Evolutionary conservation across 257 asterid species (phyloP).

Genomic region (Primulina huaijiensis): DNA sequence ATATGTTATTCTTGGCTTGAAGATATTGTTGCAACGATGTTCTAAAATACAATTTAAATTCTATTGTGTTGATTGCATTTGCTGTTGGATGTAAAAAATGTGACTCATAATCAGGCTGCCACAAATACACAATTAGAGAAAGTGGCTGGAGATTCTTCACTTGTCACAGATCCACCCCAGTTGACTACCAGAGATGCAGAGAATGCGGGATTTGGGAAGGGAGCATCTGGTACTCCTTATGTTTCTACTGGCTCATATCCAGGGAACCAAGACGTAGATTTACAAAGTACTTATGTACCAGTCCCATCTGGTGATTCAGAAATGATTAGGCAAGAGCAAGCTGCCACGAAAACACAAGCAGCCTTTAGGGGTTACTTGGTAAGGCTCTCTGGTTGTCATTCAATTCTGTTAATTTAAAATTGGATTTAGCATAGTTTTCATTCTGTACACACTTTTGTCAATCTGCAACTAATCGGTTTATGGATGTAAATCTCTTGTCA

Average conservation of each 20-base stretch:
- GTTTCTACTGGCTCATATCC: slow-evolving; percentile 35
- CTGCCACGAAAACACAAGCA: slow-evolving; percentile 79
- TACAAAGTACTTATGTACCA: slow-evolving; percentile 28
- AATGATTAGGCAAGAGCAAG: slow-evolving; percentile 47
- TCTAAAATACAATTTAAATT: slow-evolving; percentile 4
- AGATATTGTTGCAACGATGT: slow-evolving; percentile 9
- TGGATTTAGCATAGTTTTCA: neutral
- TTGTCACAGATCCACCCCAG: slow-evolving; percentile 42
- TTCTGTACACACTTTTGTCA: neutral
- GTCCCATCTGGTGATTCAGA: slow-evolving; percentile 43
- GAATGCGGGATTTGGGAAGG: slow-evolving; percentile 42
- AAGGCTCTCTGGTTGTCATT: slow-evolving; percentile 24
- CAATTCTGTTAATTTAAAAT: neutral
- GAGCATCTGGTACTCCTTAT: slow-evolving; percentile 35
- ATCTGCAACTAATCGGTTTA: slow-evolving; percentile 10
- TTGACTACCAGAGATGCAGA: slow-evolving; percentile 40
- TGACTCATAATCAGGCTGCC: slow-evolving; percentile 34
- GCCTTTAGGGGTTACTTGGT: slow-evolving; percentile 87
- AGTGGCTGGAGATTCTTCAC: slow-evolving; percentile 38
- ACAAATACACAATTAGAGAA: slow-evolving; percentile 40
- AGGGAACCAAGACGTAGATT: slow-evolving; percentile 38
- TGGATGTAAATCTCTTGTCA: slow-evolving; percentile 1
- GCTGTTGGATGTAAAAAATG: slow-evolving; percentile 39
- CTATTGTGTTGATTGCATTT: slow-evolving; percentile 25
- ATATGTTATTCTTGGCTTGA: neutral